A percentile compares a stretch with the other conserved stretches of the same genome.
Conservation (phyloP, 2,329 filamentous ascomycete species). For the Phyllosticta citrichinensis region DNA sequence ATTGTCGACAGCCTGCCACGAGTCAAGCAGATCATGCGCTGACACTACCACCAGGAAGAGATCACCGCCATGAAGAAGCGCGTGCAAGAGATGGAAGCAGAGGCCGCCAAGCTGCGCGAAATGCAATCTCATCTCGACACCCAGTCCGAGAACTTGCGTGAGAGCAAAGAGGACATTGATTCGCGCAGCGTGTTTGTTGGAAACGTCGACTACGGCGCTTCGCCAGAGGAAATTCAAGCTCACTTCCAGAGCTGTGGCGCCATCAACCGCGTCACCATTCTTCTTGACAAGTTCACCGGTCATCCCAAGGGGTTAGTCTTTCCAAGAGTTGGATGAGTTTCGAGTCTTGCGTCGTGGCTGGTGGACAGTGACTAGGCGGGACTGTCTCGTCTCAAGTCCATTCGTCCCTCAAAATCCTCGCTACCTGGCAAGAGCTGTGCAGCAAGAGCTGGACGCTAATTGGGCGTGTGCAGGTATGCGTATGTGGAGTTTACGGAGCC, state of each 20-base stretch:
- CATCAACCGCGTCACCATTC: slow-evolving; percentile 95
- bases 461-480: slow-evolving; percentile 64
- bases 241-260: slow-evolving; percentile 96
- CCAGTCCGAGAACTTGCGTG: slow-evolving; percentile 69
- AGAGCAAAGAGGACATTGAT: slow-evolving; percentile 94
- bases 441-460: slow-evolving; percentile 45
- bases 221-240: slow-evolving; percentile 94
- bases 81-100: slow-evolving; percentile 48
- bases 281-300: slow-evolving; percentile 96
- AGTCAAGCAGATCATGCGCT: not conserved
- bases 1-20: not conserved
- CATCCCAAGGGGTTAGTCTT: slow-evolving; percentile 90
- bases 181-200: slow-evolving; percentile 94
- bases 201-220: slow-evolving; percentile 95
- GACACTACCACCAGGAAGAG: slow-evolving; percentile 21
- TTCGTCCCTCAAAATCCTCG: slow-evolving; percentile 25
- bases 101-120: slow-evolving; percentile 45
- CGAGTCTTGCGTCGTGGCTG: not conserved
- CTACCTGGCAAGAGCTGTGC: slow-evolving; percentile 48
- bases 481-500: slow-evolving; percentile 98
- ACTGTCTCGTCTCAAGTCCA: not conserved
- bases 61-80: slow-evolving; percentile 44
- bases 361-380: not conserved
- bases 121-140: slow-evolving; percentile 62
- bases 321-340: slow-evolving; percentile 30